Evolutionary conservation across 208 protist species (phyloP).

Genomic region (Borovskyia barvae): DNA sequence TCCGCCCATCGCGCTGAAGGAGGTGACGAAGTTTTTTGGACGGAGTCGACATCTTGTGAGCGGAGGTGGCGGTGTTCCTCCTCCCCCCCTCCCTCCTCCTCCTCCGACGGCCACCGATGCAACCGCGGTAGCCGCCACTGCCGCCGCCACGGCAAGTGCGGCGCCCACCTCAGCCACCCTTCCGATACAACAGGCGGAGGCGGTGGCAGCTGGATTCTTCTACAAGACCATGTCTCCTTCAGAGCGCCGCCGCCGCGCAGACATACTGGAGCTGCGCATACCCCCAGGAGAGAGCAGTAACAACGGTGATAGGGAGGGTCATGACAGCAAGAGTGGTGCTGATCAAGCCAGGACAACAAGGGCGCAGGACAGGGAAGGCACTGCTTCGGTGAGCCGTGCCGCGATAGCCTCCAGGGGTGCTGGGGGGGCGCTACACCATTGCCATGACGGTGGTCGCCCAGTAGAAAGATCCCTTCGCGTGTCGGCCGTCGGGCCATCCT

Average conservation of each 20-base stretch:
- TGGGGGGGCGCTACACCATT: too few species aligned
- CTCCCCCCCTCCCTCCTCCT: not conserved
- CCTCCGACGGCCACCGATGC: not conserved
- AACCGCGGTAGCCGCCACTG: not conserved
- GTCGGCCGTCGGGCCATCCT: too few species aligned
- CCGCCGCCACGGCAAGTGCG: not conserved
- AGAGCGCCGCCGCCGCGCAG: constrained; percentile 14
- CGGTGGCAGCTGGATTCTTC: constrained; percentile 43
- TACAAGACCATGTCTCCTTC: constrained; percentile 27
- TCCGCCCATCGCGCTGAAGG: constrained; percentile 33
- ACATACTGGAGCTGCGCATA: constrained; percentile 21
- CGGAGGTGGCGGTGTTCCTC: not conserved
- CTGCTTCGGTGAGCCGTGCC: too few species aligned
- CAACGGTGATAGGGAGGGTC: constrained; percentile 1
- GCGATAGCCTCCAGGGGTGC: too few species aligned
- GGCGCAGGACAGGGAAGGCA: not conserved
- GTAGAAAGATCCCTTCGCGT: too few species aligned
- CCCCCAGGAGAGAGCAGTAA: not conserved
- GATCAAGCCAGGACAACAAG: not conserved
- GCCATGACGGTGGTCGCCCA: too few species aligned
- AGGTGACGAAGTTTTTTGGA: constrained; percentile 51
- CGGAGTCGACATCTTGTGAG: constrained; percentile 41
- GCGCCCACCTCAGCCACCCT: not conserved
- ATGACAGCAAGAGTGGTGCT: not conserved
- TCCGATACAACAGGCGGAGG: constrained; percentile 26